These are phyloP conservation scores for Solanum hybrid DNA, from an alignment of 305 asterid genomes.

Conservation along the genomic window DNA sequence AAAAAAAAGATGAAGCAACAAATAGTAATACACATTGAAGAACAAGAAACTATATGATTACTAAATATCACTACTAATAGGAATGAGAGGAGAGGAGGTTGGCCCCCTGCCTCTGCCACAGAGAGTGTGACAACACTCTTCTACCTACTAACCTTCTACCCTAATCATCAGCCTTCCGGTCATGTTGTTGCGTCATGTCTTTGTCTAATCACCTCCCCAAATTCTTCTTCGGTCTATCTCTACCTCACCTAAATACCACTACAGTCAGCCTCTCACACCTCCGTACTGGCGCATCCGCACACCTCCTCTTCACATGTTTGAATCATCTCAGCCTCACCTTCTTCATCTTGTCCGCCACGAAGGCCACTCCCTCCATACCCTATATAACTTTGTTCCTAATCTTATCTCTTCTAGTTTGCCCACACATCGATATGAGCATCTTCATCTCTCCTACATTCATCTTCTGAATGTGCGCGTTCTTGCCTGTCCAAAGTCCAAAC, in stretches of 20 bases:
- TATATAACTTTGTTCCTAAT: not conserved
- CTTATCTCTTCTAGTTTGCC: not conserved
- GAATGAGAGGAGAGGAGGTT: not conserved
- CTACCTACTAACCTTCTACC: not conserved
- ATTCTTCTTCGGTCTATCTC: not conserved
- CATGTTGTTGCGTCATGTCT: not conserved
- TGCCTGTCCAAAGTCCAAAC: not conserved
- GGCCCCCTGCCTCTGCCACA: not conserved
- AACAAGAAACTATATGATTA: not conserved
- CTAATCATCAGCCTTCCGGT: not conserved
- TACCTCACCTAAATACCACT: not conserved
- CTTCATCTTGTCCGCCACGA: not conserved
- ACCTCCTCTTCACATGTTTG: not conserved
- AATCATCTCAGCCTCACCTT: not conserved
- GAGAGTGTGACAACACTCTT: not conserved
- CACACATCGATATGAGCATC: not conserved
- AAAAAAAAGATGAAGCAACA: not conserved
- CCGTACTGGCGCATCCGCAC: not conserved
- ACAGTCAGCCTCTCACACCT: not conserved
- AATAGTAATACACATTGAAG: not conserved
- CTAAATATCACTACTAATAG: not conserved
- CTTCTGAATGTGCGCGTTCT: not conserved
- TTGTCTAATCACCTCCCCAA: not conserved
- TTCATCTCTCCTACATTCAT: not conserved
- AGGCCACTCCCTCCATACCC: not conserved